Conservation (phyloP, 2,329 filamentous ascomycete species). For the Celoporthe dispersa region DNA sequence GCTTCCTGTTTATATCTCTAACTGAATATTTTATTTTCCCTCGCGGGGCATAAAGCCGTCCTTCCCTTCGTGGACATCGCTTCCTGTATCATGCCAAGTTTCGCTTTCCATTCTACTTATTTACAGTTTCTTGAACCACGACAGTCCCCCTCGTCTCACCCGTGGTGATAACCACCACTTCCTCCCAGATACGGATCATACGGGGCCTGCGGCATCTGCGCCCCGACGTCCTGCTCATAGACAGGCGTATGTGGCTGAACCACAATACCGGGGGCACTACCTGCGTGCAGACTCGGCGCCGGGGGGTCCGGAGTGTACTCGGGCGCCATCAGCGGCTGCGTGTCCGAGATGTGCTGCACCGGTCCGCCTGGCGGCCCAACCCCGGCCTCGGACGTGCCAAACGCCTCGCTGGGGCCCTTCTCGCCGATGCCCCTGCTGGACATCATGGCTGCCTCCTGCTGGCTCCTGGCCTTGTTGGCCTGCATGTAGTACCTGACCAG, state of each 20-base stretch:
- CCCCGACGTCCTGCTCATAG: not conserved
- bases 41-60: not conserved
- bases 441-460: not conserved
- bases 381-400: not conserved
- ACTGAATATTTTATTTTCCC: not conserved
- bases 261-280: not conserved
- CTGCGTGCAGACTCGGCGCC: not conserved
- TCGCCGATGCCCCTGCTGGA: not conserved
- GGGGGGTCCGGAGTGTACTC: not conserved
- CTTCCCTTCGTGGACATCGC: not conserved
- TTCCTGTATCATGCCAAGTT: not conserved
- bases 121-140: not conserved
- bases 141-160: conserved; percentile 41
- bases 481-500: not conserved
- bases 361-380: too few relatives aligned
- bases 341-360: not conserved
- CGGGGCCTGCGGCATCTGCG: not conserved
- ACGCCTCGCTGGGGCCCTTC: not conserved
- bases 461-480: not conserved
- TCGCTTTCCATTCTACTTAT: not conserved
- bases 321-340: not conserved
- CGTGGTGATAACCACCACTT: not conserved
- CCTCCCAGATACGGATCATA: not conserved
- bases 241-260: not conserved
- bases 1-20: not conserved